Evolutionary conservation across 805 yeast genomes (phyloP).

Genomic region (Naumovozyma baii): DNA sequence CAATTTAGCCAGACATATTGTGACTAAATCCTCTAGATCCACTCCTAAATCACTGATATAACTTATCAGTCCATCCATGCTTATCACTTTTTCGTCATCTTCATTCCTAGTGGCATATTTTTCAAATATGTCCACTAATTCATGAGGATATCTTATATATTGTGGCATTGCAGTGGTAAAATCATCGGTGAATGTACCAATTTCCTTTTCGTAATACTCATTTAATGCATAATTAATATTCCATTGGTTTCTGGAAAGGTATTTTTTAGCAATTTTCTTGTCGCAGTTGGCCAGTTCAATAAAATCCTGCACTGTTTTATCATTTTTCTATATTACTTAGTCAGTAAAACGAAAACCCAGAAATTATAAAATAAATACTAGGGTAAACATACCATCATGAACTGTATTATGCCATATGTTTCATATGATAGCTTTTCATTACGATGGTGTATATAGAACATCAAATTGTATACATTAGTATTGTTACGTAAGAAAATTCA

Average conservation of each 20-base stretch:
- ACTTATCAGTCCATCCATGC: constrained; percentile 65
- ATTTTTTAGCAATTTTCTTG: constrained; percentile 13
- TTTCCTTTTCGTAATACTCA: constrained; percentile 25
- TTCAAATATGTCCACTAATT: constrained; percentile 12
- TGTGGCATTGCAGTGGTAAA: not conserved
- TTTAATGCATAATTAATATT: constrained; percentile 25
- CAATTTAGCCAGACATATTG: constrained; percentile 61
- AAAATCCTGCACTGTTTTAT: constrained; percentile 12
- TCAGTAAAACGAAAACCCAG: no score
- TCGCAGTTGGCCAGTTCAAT: constrained; percentile 18
- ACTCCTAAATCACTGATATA: constrained; percentile 60
- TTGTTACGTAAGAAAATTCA: no score
- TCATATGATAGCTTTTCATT: no score
- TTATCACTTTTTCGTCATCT: constrained; percentile 36
- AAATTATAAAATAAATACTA: no score
- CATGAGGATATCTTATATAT: constrained; percentile 11
- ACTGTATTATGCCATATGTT: no score
- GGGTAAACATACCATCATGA: no score
- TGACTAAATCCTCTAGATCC: constrained; percentile 64
- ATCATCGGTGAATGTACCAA: constrained; percentile 14
- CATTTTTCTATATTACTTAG: not conserved
- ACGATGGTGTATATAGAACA: no score
- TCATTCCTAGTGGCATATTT: constrained; percentile 13
- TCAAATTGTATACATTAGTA: no score
- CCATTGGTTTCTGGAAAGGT: constrained; percentile 21